Evolutionary conservation across 1,284 basidiomycete genomes (phyloP).

Genomic region (Cronartium quercuum): DNA sequence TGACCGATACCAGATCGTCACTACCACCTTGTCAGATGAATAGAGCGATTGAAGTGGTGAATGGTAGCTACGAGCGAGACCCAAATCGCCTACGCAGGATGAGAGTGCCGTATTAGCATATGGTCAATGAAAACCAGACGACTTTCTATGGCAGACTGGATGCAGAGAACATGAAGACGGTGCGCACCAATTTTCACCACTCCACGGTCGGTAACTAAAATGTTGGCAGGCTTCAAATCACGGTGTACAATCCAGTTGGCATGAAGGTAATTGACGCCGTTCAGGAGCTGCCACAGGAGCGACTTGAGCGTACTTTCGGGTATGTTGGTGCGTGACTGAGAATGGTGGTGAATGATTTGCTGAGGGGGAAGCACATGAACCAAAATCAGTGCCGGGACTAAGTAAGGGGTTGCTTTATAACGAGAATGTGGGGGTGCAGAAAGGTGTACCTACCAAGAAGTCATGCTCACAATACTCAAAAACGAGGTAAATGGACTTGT

Average conservation of each 20-base stretch:
- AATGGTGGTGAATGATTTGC: conserved; percentile 98
- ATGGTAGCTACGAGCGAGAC: conserved; percentile 79
- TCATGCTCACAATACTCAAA: conserved; percentile 99
- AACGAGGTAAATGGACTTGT: conserved; percentile 97
- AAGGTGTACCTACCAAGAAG: conserved; percentile 63
- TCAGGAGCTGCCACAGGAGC: conserved; percentile 89
- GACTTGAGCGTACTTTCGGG: conserved; percentile 77
- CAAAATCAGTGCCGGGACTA: no score
- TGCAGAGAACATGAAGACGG: not conserved
- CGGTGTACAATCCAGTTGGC: conserved; percentile 87
- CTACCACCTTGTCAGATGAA: conserved; percentile 59
- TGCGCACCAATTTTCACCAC: conserved; percentile 84
- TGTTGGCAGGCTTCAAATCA: conserved; percentile 97
- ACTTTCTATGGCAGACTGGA: not conserved
- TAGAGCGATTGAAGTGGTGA: conserved; percentile 50
- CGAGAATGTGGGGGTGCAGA: not conserved
- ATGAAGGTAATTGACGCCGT: conserved; percentile 90
- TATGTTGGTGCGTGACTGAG: conserved; percentile 73
- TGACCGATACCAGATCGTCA: conserved; percentile 98
- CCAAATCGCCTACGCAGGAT: conserved; percentile 59
- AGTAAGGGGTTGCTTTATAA: not conserved
- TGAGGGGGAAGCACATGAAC: conserved; percentile 47
- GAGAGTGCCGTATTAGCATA: not conserved
- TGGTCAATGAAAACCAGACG: not conserved
- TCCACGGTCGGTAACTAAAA: conserved; percentile 80